Percentiles rank a stretch among this genome's conserved stretches.
Conservation (phyloP, 2,329 filamentous ascomycete genomes). For the Sphaceloma murrayae region DNA sequence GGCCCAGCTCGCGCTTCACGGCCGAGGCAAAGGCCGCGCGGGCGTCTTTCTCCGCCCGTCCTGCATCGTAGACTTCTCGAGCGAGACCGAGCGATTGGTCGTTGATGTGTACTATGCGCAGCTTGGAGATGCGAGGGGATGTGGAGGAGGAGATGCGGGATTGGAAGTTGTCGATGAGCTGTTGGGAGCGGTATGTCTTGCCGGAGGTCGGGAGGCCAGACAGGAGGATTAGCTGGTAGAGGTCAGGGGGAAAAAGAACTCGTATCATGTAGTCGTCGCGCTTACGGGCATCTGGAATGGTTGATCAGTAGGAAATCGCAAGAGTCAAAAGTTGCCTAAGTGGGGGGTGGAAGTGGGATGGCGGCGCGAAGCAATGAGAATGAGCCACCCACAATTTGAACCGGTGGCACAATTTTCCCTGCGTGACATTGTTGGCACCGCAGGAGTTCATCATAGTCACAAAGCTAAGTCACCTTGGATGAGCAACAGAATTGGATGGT, state of each 20-base stretch:
- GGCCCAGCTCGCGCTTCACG: conserved; percentile 64
- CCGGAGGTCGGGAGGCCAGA: conserved; percentile 56
- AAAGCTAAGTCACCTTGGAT: too few species aligned
- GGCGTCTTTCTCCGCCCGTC: conserved; percentile 73
- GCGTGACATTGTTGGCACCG: too few species aligned
- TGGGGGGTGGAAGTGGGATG: conserved; percentile 5
- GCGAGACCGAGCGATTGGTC: conserved; percentile 62
- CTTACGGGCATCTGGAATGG: conserved; percentile 5
- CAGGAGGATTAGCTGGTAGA: conserved; percentile 47
- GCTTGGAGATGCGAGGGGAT: conserved; percentile 40
- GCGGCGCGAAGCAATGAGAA: too few species aligned
- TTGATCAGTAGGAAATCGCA: too few species aligned
- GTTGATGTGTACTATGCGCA: conserved; percentile 64
- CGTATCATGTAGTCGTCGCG: not conserved
- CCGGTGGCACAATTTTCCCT: too few species aligned
- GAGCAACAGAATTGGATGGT: too few species aligned
- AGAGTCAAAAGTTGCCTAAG: too few species aligned
- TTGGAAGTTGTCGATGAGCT: conserved; percentile 57
- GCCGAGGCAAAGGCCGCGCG: conserved; percentile 66
- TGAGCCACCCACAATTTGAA: too few species aligned
- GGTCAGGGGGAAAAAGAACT: not conserved
- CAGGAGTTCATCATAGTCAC: too few species aligned
- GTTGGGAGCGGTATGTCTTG: conserved; percentile 50
- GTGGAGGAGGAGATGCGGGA: conserved; percentile 44
- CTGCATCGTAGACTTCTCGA: conserved; percentile 64